These are phyloP conservation scores for Coemansia sp. DNA, from an alignment of 192 early-diverging fungal species.

Conservation along the genomic window DNA sequence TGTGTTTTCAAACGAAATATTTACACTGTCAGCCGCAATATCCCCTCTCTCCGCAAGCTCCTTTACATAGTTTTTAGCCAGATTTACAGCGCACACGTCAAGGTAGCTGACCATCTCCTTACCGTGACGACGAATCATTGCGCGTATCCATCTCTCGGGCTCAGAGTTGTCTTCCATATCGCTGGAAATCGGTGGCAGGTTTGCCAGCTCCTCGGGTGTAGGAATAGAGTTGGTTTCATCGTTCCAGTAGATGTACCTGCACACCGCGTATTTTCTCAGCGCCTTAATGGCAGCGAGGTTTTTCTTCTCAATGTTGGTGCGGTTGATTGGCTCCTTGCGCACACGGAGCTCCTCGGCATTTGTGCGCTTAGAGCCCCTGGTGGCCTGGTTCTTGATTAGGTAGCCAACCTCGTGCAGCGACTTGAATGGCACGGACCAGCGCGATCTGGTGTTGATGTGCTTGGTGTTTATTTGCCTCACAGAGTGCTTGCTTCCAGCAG, in stretches of 20 bases:
- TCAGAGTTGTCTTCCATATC: constrained; percentile 38
- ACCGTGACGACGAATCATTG: constrained; percentile 45
- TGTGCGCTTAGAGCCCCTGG: constrained; percentile 20
- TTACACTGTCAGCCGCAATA: neutral
- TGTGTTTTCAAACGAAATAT: neutral
- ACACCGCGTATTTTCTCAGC: constrained; percentile 28
- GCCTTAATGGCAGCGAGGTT: constrained; percentile 41
- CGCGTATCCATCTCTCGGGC: constrained; percentile 44
- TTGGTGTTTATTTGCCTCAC: constrained; percentile 51
- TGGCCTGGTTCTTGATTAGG: constrained; percentile 43
- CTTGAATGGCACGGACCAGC: constrained; percentile 53
- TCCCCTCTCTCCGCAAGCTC: constrained; percentile 20
- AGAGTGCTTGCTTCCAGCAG: constrained; percentile 34
- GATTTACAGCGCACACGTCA: constrained; percentile 32
- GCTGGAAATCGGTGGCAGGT: neutral
- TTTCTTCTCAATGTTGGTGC: constrained; percentile 49
- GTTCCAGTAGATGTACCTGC: constrained; percentile 26
- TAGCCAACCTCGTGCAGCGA: constrained; percentile 48
- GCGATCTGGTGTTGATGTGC: constrained; percentile 46
- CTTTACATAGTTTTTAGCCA: constrained; percentile 22
- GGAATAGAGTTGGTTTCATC: constrained; percentile 10
- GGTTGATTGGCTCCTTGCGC: neutral
- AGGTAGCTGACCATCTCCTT: constrained; percentile 35
- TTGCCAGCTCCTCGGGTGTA: neutral
- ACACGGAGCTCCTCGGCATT: neutral